A percentile compares a stretch with the other conserved stretches of the same genome.
Evolutionary conservation across 2,329 filamentous ascomycete species (phyloP).

Genomic region (Byssochlamys sp.): DNA sequence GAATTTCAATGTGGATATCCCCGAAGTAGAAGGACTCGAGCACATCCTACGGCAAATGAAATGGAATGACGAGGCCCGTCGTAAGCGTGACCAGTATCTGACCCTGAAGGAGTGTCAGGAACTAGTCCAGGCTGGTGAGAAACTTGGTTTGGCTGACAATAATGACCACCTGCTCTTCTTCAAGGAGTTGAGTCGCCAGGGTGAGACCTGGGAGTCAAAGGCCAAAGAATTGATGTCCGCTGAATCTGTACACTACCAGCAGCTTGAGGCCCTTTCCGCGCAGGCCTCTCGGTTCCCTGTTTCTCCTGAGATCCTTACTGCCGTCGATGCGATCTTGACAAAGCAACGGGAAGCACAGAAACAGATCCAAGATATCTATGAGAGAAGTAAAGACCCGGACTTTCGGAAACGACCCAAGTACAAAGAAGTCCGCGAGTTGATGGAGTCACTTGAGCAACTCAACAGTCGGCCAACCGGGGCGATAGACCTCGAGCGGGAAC

Average conservation of each 20-base stretch:
- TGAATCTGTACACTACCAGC: conserved; percentile 83
- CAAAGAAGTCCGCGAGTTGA: conserved; percentile 77
- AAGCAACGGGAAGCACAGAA: conserved; percentile 92
- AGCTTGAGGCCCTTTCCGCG: conserved; percentile 79
- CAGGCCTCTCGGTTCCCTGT: conserved; percentile 77
- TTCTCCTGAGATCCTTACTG: conserved; percentile 65
- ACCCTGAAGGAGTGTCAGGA: conserved; percentile 69
- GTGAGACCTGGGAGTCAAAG: conserved; percentile 83
- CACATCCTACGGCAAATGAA: conserved; percentile 72
- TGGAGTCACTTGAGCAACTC: conserved; percentile 75
- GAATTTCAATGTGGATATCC: conserved; percentile 81
- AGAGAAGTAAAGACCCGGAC: conserved; percentile 65
- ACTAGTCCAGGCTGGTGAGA: conserved; percentile 66
- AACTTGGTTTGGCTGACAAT: conserved; percentile 66
- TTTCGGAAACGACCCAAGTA: conserved; percentile 76
- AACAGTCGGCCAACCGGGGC: conserved; percentile 89
- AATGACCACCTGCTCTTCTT: conserved; percentile 72
- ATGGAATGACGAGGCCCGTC: conserved; percentile 73
- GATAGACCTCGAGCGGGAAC: conserved; percentile 84
- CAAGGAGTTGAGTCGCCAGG: conserved; percentile 64
- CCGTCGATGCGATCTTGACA: conserved; percentile 83
- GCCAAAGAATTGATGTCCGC: conserved; percentile 87
- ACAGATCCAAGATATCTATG: conserved; percentile 71
- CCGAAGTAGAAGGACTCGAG: conserved; percentile 74
- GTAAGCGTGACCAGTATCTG: conserved; percentile 56